These are phyloP conservation scores for Sechiopsis laciniata DNA, from an alignment of 306 rosid species.

Conservation along the genomic window DNA sequence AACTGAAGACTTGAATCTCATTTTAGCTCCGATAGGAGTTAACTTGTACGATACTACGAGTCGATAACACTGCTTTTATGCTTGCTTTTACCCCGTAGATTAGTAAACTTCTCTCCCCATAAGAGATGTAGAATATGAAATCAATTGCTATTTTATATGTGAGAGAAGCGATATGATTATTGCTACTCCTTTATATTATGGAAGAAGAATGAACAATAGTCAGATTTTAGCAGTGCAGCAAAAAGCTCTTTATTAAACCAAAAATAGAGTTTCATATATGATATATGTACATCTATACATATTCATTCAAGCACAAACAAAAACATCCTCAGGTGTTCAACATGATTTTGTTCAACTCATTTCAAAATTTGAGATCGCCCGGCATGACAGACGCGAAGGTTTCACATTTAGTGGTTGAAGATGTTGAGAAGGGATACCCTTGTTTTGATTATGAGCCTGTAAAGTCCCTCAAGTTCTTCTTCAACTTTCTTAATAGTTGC, in stretches of 20 bases:
- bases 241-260: neutral
- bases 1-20: neutral
- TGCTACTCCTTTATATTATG: neutral
- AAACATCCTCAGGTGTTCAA: neutral
- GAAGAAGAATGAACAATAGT: neutral
- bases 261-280: neutral
- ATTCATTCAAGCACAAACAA: neutral
- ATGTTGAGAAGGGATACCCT: conserved; percentile 33
- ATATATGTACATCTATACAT: neutral
- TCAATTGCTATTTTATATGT: neutral
- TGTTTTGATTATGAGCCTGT: conserved; percentile 25
- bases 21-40: too few relatives aligned
- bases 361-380: neutral
- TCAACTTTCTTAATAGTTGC: conserved; percentile 19
- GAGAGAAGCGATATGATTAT: neutral
- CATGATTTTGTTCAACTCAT: neutral
- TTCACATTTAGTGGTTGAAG: conserved; percentile 24
- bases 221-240: neutral
- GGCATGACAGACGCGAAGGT: neutral
- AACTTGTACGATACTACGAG: too few relatives aligned
- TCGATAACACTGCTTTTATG: neutral
- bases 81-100: neutral
- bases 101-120: neutral
- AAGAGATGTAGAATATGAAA: neutral
- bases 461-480: conserved; percentile 22